A percentile compares a stretch with the other conserved stretches of the same genome.
Evolutionary conservation across 1,139 yeast species (phyloP).

Genomic region (Magnusiomyces sp.): DNA sequence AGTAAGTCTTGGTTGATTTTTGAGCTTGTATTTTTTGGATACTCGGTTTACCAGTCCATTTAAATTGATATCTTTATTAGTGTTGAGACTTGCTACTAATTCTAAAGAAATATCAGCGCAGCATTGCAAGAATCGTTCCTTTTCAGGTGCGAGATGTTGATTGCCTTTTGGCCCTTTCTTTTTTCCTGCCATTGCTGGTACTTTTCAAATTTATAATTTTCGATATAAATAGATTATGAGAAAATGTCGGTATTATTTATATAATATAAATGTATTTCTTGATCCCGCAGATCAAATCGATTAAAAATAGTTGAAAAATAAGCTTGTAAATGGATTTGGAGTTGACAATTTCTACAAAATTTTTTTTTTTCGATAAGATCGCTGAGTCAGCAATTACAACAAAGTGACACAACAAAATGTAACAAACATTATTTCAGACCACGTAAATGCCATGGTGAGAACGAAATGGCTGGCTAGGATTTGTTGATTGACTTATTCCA

Average conservation of each 20-base stretch:
- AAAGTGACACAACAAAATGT: too few species aligned
- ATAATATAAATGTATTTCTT: too few species aligned
- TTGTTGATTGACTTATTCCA: too few species aligned
- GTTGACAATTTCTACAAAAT: neutral
- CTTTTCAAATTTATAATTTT: neutral
- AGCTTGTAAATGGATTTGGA: neutral
- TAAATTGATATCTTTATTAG: conserved; percentile 73
- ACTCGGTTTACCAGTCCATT: conserved; percentile 81
- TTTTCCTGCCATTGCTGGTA: conserved; percentile 4
- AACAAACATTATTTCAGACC: too few species aligned
- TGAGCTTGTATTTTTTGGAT: conserved; percentile 84
- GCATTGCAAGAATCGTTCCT: conserved; percentile 85
- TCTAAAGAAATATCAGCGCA: conserved; percentile 90
- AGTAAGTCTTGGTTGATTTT: conserved; percentile 88
- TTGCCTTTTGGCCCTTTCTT: conserved; percentile 24
- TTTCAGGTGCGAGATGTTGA: conserved; percentile 43
- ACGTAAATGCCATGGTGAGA: too few species aligned
- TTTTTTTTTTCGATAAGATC: neutral
- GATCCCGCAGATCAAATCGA: neutral
- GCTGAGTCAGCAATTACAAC: too few species aligned
- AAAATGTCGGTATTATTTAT: neutral
- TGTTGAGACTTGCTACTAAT: conserved; percentile 67
- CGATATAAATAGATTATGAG: neutral
- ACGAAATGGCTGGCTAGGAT: too few species aligned
- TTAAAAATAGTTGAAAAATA: neutral